These are phyloP conservation scores for Trypanosoma melophagium DNA, from an alignment of 208 protist species.

Conservation along the genomic window DNA sequence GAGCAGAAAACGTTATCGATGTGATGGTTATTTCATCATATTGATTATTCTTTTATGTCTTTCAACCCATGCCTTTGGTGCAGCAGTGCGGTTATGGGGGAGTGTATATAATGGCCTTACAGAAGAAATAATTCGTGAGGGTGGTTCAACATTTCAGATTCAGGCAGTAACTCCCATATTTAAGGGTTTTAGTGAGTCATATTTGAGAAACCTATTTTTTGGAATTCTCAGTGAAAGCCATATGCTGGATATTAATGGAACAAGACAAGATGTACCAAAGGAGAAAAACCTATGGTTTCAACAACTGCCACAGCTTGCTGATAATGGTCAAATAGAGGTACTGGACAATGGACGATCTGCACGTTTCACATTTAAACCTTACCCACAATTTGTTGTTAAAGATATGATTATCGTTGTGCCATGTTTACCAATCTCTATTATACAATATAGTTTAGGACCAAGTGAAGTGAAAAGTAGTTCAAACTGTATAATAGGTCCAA, in stretches of 20 bases:
- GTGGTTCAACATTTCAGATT: conserved; percentile 57
- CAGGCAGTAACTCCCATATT: conserved; percentile 59
- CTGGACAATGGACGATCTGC: conserved; percentile 35
- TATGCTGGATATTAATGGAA: background rate
- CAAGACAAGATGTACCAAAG: background rate
- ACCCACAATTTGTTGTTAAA: conserved; percentile 11
- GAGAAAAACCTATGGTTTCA: background rate
- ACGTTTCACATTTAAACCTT: conserved; percentile 31
- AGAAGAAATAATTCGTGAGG: conserved; percentile 37
- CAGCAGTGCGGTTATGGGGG: conserved; percentile 58
- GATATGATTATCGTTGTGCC: conserved; percentile 56
- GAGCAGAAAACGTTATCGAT: background rate
- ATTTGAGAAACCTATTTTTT: conserved; percentile 7
- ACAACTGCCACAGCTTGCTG: conserved; percentile 33
- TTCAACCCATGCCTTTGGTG: conserved; percentile 13
- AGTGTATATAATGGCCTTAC: conserved; percentile 59
- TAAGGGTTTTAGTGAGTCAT: conserved; percentile 5
- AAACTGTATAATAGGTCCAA: conserved; percentile 55
- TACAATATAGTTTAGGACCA: conserved; percentile 29
- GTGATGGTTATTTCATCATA: conserved; percentile 5
- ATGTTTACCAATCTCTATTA: conserved; percentile 53
- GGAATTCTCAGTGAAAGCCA: background rate
- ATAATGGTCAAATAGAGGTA: conserved; percentile 37
- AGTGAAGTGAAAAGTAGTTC: conserved; percentile 39
- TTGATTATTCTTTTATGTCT: conserved; percentile 10